Conservation (phyloP, 129 eudicot genomes). For the Centella asiatica region DNA sequence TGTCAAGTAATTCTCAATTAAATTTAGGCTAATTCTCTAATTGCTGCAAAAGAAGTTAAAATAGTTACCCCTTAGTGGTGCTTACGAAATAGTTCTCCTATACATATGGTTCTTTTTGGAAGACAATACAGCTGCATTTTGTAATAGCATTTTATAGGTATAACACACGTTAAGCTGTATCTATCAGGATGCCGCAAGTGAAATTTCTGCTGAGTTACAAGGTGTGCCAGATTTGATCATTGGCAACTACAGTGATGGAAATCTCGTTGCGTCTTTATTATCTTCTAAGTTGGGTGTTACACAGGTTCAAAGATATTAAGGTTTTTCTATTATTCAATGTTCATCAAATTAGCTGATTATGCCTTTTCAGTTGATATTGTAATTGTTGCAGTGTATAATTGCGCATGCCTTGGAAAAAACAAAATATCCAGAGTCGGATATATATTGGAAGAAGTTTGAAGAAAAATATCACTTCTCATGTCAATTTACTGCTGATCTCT, state of each 20-base stretch:
- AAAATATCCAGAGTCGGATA: constrained; percentile 93
- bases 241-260: constrained; percentile 96
- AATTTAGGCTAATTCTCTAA: background rate
- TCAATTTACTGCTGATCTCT: constrained; percentile 94
- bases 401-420: constrained; percentile 99
- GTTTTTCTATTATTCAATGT: constrained; percentile 1
- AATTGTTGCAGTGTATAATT: constrained; percentile 67
- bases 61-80: background rate
- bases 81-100: background rate
- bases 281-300: constrained; percentile 89
- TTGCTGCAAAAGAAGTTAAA: background rate
- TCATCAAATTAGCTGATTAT: background rate
- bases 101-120: background rate
- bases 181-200: constrained; percentile 72
- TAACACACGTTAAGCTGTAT: background rate
- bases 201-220: constrained; percentile 72
- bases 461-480: constrained; percentile 96
- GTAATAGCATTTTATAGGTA: background rate
- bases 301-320: constrained; percentile 37
- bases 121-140: background rate
- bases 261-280: constrained; percentile 88
- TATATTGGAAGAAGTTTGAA: constrained; percentile 81
- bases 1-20: background rate
- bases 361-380: constrained; percentile 1
- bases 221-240: constrained; percentile 85